A percentile compares a stretch with the other conserved stretches of the same genome.
Conservation (phyloP, 176 grass and related monocot genomes). For the Metroxylon sagu region DNA sequence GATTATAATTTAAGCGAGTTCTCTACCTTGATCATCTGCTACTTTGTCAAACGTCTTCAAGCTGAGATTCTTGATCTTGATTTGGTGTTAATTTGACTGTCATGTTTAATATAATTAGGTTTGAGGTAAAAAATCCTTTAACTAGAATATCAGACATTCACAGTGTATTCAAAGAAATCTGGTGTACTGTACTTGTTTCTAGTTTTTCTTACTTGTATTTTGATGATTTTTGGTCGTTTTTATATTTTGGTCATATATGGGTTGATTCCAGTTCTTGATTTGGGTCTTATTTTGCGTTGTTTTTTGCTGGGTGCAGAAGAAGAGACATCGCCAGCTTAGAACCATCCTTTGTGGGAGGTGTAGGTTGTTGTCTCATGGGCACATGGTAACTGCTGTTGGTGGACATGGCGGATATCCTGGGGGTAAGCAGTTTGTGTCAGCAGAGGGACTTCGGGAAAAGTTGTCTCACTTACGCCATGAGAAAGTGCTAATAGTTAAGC, state of each 20-base stretch:
- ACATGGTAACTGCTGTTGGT: slow-evolving; percentile 88
- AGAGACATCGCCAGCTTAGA: slow-evolving; percentile 61
- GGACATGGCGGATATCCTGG: slow-evolving; percentile 90
- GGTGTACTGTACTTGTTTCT: not conserved
- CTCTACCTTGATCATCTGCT: too few species aligned
- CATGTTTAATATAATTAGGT: too few species aligned
- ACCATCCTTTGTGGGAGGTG: slow-evolving; percentile 83
- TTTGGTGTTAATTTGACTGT: too few species aligned
- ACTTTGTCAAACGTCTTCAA: too few species aligned
- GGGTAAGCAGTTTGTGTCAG: slow-evolving; percentile 78
- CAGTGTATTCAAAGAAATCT: too few species aligned
- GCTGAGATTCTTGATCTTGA: too few species aligned
- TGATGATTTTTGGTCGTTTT: not conserved
- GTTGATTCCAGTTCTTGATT: not conserved
- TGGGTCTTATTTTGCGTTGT: not conserved
- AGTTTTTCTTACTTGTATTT: not conserved
- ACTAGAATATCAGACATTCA: too few species aligned
- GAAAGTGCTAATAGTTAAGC: slow-evolving; percentile 69
- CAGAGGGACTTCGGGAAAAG: slow-evolving; percentile 59
- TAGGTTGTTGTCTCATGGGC: slow-evolving; percentile 63
- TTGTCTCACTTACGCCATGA: slow-evolving; percentile 67
- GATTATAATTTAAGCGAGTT: too few species aligned
- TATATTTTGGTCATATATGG: not conserved
- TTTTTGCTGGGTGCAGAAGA: slow-evolving; percentile 45
- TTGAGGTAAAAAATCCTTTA: too few species aligned